Conservation (phyloP, 1,284 basidiomycete genomes). For the Pisolithus thermaeus region DNA sequence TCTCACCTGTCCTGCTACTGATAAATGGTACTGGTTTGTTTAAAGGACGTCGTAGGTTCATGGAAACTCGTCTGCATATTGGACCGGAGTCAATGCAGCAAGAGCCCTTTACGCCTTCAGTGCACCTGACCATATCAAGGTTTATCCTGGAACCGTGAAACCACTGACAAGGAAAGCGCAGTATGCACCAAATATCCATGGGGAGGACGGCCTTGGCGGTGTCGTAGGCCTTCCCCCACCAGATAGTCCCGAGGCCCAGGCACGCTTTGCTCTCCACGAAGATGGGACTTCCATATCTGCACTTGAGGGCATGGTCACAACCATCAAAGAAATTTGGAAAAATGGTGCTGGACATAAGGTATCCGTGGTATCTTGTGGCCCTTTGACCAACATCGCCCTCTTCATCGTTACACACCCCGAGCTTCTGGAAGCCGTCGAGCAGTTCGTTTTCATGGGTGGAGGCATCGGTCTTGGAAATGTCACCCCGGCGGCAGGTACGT, state of each 20-base stretch:
- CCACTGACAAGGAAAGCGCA: conserved; percentile 53
- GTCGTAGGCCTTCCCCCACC: conserved; percentile 63
- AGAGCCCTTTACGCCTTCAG: conserved; percentile 67
- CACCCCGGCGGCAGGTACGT: conserved; percentile 62
- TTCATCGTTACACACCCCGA: conserved; percentile 70
- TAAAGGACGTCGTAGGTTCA: conserved; percentile 48
- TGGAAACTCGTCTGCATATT: conserved; percentile 62
- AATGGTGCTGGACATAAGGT: conserved; percentile 50
- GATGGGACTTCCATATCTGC: conserved; percentile 43
- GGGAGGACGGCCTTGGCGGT: conserved; percentile 71
- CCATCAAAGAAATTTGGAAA: conserved; percentile 51
- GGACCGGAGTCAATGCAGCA: conserved; percentile 68
- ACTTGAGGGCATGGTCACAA: conserved; percentile 59
- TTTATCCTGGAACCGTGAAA: conserved; percentile 62
- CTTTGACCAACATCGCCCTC: conserved; percentile 81
- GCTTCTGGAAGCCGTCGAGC: conserved; percentile 61
- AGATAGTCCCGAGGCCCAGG: conserved; percentile 42
- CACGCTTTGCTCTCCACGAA: conserved; percentile 38
- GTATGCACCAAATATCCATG: conserved; percentile 73
- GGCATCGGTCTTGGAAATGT: conserved; percentile 78
- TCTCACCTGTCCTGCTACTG: neutral
- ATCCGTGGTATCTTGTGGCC: conserved; percentile 67
- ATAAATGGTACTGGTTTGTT: neutral
- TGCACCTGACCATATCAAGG: conserved; percentile 47
- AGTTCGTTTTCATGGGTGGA: conserved; percentile 88